These are phyloP conservation scores for Neurospora sp. DNA, from an alignment of 495 filamentous ascomycete genomes.

Conservation along the genomic window DNA sequence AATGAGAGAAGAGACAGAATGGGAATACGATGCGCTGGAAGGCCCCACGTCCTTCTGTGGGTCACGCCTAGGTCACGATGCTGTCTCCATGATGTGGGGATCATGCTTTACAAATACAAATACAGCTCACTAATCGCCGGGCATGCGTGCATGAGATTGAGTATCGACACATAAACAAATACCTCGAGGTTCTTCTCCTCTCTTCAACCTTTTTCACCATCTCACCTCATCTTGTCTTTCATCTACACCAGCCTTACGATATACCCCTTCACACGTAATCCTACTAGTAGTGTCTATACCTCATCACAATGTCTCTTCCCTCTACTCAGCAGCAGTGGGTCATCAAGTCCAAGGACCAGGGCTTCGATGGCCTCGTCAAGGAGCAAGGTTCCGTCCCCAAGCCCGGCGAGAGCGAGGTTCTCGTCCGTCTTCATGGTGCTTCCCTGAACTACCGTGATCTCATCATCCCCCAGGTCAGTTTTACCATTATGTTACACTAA, in stretches of 20 bases:
- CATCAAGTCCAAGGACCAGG: conserved; percentile 41
- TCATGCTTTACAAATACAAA: not conserved
- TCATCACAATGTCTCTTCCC: conserved; percentile 21
- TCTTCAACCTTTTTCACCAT: not conserved
- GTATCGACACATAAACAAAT: not conserved
- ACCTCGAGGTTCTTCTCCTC: not conserved
- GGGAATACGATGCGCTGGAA: not conserved
- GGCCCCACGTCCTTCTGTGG: not conserved
- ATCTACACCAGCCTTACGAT: not conserved
- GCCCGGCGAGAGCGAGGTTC: conserved; percentile 57
- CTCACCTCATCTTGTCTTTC: not conserved
- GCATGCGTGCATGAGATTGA: not conserved
- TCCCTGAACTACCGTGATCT: conserved; percentile 82
- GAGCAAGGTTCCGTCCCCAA: conserved; percentile 45
- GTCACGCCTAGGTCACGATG: not conserved
- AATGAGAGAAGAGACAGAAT: not conserved
- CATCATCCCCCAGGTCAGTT: conserved; percentile 54
- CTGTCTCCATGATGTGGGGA: not conserved
- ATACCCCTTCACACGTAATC: no score
- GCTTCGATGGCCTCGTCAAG: conserved; percentile 49
- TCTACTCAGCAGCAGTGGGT: conserved; percentile 57
- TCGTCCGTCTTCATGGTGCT: conserved; percentile 65
- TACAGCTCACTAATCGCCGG: not conserved
- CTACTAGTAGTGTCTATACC: no score
- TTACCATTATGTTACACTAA: not conserved